phyloP scores from a whole-genome alignment of 352 stramenopile species.

The Pythium sp. region DNA sequence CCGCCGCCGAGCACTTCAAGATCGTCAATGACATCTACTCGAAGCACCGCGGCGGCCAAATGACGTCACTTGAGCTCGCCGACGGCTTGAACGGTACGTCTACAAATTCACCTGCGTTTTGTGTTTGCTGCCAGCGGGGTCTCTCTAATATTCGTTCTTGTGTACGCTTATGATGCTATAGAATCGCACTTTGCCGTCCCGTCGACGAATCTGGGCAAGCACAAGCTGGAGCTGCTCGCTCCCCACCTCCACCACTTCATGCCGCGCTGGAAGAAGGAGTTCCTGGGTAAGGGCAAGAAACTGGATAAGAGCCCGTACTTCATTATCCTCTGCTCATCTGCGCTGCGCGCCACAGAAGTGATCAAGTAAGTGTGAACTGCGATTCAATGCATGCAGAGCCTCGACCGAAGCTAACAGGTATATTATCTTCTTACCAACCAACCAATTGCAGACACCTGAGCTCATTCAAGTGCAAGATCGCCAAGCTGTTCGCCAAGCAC shows the following conservation, averaged over 20 bases:
- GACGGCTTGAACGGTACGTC: slow-evolving; percentile 68
- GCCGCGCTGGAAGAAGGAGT: slow-evolving; percentile 74
- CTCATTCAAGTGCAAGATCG: slow-evolving; percentile 88
- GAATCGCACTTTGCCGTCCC: slow-evolving; percentile 69
- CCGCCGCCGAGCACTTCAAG: slow-evolving; percentile 67
- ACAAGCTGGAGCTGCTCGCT: slow-evolving; percentile 68
- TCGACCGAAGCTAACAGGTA: neutral
- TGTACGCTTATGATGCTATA: slow-evolving; percentile 17
- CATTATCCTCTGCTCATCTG: slow-evolving; percentile 91
- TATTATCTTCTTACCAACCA: neutral
- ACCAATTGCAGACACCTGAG: slow-evolving; percentile 46
- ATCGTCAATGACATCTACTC: slow-evolving; percentile 78
- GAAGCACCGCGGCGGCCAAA: slow-evolving; percentile 70
- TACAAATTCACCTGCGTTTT: neutral
- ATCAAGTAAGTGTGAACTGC: slow-evolving; percentile 70
- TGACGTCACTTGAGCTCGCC: slow-evolving; percentile 82
- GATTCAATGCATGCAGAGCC: neutral
- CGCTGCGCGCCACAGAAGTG: slow-evolving; percentile 89
- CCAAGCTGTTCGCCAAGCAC: slow-evolving; percentile 96
- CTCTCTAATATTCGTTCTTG: neutral
- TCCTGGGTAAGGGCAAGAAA: slow-evolving; percentile 69
- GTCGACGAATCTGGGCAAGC: slow-evolving; percentile 61
- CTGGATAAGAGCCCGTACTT: slow-evolving; percentile 90
- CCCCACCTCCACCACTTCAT: slow-evolving; percentile 75
- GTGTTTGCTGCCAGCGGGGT: neutral